Conservation (phyloP, 2,329 filamentous ascomycete genomes). For the Trichophaea hybrida region DNA sequence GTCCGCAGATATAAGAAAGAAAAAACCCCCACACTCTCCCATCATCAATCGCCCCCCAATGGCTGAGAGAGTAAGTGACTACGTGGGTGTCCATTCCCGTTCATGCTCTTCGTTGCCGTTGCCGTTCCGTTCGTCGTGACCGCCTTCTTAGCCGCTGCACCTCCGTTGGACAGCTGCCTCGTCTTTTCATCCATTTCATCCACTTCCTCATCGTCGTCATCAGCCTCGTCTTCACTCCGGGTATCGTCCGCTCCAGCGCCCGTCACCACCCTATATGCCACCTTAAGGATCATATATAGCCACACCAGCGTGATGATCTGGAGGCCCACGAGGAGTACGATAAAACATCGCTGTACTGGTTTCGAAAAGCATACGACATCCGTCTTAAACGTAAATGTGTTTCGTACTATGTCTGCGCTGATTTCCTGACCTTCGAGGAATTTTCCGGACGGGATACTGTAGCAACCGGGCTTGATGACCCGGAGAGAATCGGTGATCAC, state of each 20-base stretch:
- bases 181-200: not conserved
- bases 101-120: not conserved
- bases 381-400: constrained; percentile 14
- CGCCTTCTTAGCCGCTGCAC: not conserved
- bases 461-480: constrained; percentile 57
- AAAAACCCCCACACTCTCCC: not conserved
- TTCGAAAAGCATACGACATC: constrained; percentile 58
- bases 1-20: not conserved
- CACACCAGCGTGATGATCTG: constrained; percentile 71
- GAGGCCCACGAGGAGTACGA: constrained; percentile 60
- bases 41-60: not conserved
- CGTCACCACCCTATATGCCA: constrained; percentile 64
- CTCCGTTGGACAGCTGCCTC: not conserved
- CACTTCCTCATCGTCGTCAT: constrained; percentile 39
- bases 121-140: not conserved
- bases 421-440: constrained; percentile 6
- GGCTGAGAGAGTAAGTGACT: not conserved
- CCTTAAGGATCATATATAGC: constrained; percentile 77
- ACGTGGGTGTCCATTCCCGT: not conserved
- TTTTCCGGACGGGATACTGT: constrained; percentile 31
- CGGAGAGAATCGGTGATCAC: constrained; percentile 52
- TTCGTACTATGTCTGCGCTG: constrained; percentile 1
- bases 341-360: constrained; percentile 60
- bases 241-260: constrained; percentile 70
- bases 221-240: constrained; percentile 72